Conservation (phyloP, 148 eudicot species). For the Rhododendron ovatum region DNA sequence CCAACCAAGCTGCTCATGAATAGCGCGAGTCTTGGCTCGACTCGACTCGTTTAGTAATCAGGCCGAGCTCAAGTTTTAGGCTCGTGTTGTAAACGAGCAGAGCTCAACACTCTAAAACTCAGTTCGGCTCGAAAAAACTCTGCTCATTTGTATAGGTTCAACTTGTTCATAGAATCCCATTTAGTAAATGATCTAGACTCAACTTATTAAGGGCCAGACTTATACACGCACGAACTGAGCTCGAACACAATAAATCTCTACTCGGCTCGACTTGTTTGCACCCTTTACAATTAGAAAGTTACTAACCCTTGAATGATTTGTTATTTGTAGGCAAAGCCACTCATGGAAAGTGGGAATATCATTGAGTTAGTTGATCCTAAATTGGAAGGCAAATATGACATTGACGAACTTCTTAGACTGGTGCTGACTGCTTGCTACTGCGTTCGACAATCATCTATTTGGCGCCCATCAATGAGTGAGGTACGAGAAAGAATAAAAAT, state of each 20-base stretch:
- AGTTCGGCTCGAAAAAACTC: not conserved
- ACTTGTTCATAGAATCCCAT: not conserved
- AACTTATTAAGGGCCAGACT: too few relatives aligned
- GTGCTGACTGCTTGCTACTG: conserved; percentile 76
- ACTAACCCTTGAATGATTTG: not conserved
- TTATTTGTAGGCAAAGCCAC: conserved; percentile 62
- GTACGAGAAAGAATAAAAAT: not conserved
- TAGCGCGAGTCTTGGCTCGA: too few relatives aligned
- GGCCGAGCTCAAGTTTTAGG: too few relatives aligned
- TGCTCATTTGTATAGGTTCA: not conserved
- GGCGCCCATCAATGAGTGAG: conserved; percentile 73
- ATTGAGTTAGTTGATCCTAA: conserved; percentile 66
- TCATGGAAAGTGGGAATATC: conserved; percentile 63
- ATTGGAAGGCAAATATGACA: conserved; percentile 48
- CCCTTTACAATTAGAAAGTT: not conserved
- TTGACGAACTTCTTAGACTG: conserved; percentile 51
- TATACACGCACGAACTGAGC: not conserved
- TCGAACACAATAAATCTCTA: not conserved
- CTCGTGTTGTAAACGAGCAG: too few relatives aligned
- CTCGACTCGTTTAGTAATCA: too few relatives aligned
- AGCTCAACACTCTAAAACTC: too few relatives aligned
- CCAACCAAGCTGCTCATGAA: too few relatives aligned
- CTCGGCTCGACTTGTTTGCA: not conserved
- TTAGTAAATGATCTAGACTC: not conserved
- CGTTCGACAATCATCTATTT: conserved; percentile 63